Conservation (phyloP, 805 yeast genomes). For the Starmerella lactis-condensi region DNA sequence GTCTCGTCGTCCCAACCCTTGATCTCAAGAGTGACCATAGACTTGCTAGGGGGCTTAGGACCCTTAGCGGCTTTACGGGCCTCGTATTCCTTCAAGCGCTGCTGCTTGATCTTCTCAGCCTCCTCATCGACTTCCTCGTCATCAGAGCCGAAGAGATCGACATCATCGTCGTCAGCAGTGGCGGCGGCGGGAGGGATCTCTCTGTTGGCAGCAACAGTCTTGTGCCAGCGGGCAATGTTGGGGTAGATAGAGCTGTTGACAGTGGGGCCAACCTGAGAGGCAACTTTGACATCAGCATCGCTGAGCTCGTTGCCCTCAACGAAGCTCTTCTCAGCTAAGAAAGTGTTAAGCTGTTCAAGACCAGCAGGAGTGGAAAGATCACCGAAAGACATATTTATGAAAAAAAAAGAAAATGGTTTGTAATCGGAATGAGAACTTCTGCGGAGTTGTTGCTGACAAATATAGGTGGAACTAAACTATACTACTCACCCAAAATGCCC, state of each 20-base stretch:
- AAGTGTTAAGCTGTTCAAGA: conserved; percentile 55
- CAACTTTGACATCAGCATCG: conserved; percentile 87
- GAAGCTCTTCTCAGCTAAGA: conserved; percentile 86
- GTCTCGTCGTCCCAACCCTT: conserved; percentile 99
- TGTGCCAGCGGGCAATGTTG: conserved; percentile 93
- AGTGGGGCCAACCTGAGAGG: conserved; percentile 54
- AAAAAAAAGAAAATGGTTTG: too few relatives aligned
- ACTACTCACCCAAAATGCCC: too few relatives aligned
- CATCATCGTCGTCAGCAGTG: conserved; percentile 69
- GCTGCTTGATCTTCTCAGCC: conserved; percentile 92
- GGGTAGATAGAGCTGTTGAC: conserved; percentile 58
- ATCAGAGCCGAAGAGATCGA: conserved; percentile 83
- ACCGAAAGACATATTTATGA: conserved; percentile 26
- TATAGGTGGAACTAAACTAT: too few relatives aligned
- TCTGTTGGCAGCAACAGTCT: conserved; percentile 72
- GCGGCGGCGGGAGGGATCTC: conserved; percentile 34
- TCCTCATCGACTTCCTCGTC: conserved; percentile 92
- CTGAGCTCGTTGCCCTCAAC: conserved; percentile 63
- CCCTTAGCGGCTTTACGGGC: conserved; percentile 95
- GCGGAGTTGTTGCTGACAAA: too few relatives aligned
- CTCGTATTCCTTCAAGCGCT: conserved; percentile 94
- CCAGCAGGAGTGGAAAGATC: conserved; percentile 29
- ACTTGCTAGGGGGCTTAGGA: conserved; percentile 97
- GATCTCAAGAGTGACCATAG: conserved; percentile 88
- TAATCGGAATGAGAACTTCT: too few relatives aligned